phyloP scores from a whole-genome alignment of 768 basidiomycete species.

The Tylopilus rubrobrunneus region DNA sequence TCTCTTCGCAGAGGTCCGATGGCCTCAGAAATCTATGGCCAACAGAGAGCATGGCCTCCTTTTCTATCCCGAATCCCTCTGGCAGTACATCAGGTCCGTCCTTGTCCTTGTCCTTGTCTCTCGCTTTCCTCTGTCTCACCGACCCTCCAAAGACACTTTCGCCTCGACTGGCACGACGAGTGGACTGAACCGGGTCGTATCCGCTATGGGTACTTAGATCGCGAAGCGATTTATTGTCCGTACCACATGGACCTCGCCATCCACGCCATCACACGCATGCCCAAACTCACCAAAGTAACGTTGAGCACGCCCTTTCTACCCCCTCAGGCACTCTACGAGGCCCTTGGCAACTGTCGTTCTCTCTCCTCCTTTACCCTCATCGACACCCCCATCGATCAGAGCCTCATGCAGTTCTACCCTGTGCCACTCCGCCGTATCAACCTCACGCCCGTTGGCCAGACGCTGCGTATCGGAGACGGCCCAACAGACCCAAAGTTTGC shows the following conservation, averaged over 20 bases:
- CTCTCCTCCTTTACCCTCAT: constrained; percentile 27
- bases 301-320: constrained; percentile 32
- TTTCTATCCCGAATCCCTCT: constrained; percentile 29
- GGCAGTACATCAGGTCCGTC: constrained; percentile 29
- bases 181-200: constrained; percentile 35
- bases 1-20: constrained; percentile 31
- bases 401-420: constrained; percentile 30
- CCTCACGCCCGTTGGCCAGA: constrained; percentile 33
- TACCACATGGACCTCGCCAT: constrained; percentile 24
- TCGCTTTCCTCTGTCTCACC: background rate
- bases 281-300: constrained; percentile 28
- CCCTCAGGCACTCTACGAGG: constrained; percentile 27
- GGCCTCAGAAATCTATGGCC: constrained; percentile 30
- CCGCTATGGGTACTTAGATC: constrained; percentile 30
- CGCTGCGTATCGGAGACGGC: constrained; percentile 32
- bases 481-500: constrained; percentile 30
- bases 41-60: constrained; percentile 23
- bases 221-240: constrained; percentile 30
- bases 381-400: constrained; percentile 36
- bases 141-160: constrained; percentile 23
- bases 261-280: constrained; percentile 26
- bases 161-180: constrained; percentile 34
- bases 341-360: constrained; percentile 25
- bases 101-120: background rate
- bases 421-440: constrained; percentile 23